A percentile compares a stretch with the other conserved stretches of the same genome.
Evolutionary conservation across 441 rosid genomes (phyloP).

Genomic region (Breynia disticha): DNA sequence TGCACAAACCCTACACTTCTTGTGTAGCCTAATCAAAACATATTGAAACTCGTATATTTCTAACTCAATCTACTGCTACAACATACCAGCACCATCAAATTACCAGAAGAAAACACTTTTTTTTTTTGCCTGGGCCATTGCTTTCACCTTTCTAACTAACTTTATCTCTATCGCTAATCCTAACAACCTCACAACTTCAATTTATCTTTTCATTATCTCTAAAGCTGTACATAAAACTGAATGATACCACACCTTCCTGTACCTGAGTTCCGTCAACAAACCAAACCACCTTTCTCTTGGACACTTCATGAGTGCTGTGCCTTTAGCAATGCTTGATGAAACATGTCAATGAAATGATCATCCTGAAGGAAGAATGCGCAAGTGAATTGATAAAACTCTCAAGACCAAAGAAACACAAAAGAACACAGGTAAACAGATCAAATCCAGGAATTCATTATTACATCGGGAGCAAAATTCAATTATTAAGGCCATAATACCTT

Average conservation of each 20-base stretch:
- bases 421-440: too few relatives aligned
- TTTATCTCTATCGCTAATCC: constrained; percentile 1
- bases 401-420: neutral
- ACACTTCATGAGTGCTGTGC: constrained; percentile 32
- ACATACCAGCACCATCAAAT: neutral
- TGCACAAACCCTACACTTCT: neutral
- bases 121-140: too few relatives aligned
- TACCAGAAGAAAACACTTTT: neutral
- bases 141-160: neutral
- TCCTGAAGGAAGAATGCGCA: constrained; percentile 30
- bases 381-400: neutral
- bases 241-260: constrained; percentile 16
- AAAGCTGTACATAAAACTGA: constrained; percentile 23
- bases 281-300: neutral
- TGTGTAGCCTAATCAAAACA: neutral
- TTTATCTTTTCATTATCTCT: constrained; percentile 8
- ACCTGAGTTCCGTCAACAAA: constrained; percentile 7
- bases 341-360: constrained; percentile 51
- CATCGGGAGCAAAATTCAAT: too few relatives aligned
- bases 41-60: neutral
- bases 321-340: constrained; percentile 44
- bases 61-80: constrained; percentile 4
- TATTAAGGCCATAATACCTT: neutral
- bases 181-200: constrained; percentile 12
- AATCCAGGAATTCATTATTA: too few relatives aligned